Percentiles rank a stretch among this genome's conserved stretches.
Evolutionary conservation across 2,329 filamentous ascomycete genomes (phyloP).

Genomic region (Teratosphaeria epicoccoides): DNA sequence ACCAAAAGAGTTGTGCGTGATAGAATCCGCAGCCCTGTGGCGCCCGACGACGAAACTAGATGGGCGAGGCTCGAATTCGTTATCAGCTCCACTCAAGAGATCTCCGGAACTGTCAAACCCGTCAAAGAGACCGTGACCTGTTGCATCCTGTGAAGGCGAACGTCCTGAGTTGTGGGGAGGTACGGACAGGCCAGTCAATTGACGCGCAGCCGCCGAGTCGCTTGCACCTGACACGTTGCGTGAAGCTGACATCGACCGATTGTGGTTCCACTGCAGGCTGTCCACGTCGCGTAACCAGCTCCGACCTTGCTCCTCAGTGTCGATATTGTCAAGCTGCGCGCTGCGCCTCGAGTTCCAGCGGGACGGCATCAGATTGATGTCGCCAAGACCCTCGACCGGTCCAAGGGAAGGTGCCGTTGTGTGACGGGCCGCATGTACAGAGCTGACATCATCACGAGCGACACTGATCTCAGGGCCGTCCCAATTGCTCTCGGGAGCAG

Average conservation of each 20-base stretch:
- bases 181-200: conserved; percentile 8
- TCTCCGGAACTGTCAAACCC: conserved; percentile 16
- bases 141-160: conserved; percentile 12
- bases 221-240: neutral
- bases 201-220: conserved; percentile 1
- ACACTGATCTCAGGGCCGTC: neutral
- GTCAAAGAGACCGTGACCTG: conserved; percentile 13
- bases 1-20: conserved; percentile 21
- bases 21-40: conserved; percentile 21
- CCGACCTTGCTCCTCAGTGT: conserved; percentile 7
- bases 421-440: neutral
- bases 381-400: conserved; percentile 20
- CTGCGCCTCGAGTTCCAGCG: conserved; percentile 19
- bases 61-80: conserved; percentile 4
- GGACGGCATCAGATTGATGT: conserved; percentile 20
- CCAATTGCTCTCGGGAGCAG: neutral
- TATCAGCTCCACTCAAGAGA: conserved; percentile 1
- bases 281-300: conserved; percentile 22
- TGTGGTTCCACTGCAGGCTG: conserved; percentile 17
- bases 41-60: conserved; percentile 11
- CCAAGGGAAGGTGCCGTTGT: conserved; percentile 15
- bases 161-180: conserved; percentile 18
- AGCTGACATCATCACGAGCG: neutral
- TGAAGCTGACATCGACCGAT: neutral
- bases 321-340: conserved; percentile 1